These are phyloP conservation scores for Anthracocystis setariae DNA, from an alignment of 1,284 basidiomycete genomes.

Conservation along the genomic window DNA sequence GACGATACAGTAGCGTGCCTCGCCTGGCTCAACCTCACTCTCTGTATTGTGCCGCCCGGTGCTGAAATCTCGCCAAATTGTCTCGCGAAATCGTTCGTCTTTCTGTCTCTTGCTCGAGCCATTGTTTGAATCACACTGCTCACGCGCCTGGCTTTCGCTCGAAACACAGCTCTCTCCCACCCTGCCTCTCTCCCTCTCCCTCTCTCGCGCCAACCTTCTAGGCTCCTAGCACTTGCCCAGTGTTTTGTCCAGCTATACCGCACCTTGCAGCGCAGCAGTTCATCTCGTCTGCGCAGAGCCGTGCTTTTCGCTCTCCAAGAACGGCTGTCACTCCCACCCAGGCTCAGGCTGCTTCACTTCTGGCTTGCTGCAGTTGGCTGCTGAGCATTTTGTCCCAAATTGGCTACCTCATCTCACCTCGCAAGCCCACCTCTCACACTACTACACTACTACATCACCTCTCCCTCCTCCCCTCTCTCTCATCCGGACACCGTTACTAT, in stretches of 20 bases:
- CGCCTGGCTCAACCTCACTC: not conserved
- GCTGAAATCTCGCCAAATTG: too few species aligned
- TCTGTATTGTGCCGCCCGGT: too few species aligned
- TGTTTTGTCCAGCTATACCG: not conserved
- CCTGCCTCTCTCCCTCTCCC: conserved; percentile 2
- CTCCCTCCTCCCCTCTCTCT: not conserved
- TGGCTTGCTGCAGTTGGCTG: too few species aligned
- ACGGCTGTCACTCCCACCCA: not conserved
- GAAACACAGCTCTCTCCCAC: not conserved
- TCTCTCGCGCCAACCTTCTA: not conserved
- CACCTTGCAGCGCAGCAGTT: too few species aligned
- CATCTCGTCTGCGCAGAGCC: too few species aligned
- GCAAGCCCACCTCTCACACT: not conserved
- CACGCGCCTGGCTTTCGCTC: not conserved
- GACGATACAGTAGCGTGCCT: too few species aligned
- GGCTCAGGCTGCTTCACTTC: not conserved
- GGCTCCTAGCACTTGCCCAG: not conserved
- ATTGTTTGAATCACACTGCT: not conserved
- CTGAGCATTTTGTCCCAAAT: not conserved
- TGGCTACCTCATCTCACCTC: conserved; percentile 9
- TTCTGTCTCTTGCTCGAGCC: too few species aligned
- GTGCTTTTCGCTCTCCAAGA: too few species aligned
- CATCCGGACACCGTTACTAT: not conserved
- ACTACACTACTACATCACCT: not conserved
- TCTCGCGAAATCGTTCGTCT: too few species aligned